Evolutionary conservation across 768 basidiomycete species (phyloP), one percentile per base, ranked within the genome.

Genomic region (Russula sp.): DNA sequence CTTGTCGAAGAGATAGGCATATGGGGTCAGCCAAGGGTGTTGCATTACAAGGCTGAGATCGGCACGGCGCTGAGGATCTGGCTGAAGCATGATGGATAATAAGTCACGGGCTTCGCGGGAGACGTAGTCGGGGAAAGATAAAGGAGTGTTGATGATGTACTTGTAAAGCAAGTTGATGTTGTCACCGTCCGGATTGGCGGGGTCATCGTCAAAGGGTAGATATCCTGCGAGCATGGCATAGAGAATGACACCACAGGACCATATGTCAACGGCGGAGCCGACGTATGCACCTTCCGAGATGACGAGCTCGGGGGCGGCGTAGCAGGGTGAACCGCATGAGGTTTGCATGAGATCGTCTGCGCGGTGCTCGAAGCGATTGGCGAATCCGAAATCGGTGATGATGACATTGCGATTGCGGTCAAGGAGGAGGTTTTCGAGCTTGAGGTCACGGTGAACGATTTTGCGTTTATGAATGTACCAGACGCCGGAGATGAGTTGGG

Each of bases 381-480:
- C 97, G 70, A 98, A 99, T 13, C 97, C 97, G 73, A 99, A 99
- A 73, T 98, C 97, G 60, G 97, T 98, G 78, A 99, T 97, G 78
- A 99, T 96, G 66, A 99, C 93, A 71, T 99, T 98, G 54, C 97
- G 86, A 71, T 98, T 86, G 64, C 95, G 89, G 77, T 99, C 97
- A 60, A 99, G 86, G 45, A 99, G 86, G 3, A 99, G 80, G 71
- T 98, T 99, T 77, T 98, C 96, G 66, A 99, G 87, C 76, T 99
- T 99, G 74, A 99, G 87, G 76, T 99, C 96, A 61, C 97, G 92
- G 73, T 99, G 97, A 51, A 98, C 96, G 64, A 99, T 98, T 78
- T 97, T 95, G 81, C 98, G 98, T 75, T 93, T 86, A 76, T 98
- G 97, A 60, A 98, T 93, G 76, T 99, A 99, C 86, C 92, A 93